phyloP scores from a whole-genome alignment of 495 filamentous ascomycete genomes.

The Tuber microsphaerosporum region DNA sequence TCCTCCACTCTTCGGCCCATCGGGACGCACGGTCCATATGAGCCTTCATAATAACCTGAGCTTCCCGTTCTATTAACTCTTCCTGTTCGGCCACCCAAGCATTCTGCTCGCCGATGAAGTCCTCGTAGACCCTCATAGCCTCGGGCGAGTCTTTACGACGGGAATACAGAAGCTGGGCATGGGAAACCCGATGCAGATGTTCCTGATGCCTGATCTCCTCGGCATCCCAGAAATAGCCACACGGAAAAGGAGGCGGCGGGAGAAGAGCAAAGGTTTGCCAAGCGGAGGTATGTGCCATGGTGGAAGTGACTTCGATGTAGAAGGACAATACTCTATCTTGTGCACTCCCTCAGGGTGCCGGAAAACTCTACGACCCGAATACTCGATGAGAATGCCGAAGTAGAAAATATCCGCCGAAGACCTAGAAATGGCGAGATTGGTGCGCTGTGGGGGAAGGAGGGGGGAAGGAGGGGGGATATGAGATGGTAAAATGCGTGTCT shows the following conservation, averaged over 20 bases:
- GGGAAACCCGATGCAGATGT: constrained; percentile 29
- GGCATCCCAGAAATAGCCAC: constrained; percentile 30
- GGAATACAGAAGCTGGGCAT: constrained; percentile 30
- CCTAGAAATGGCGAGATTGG: neutral
- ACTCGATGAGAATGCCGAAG: neutral
- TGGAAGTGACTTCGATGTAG: neutral
- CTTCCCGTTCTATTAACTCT: constrained; percentile 21
- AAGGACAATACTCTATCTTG: neutral
- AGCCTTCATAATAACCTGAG: constrained; percentile 14
- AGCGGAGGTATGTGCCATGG: neutral
- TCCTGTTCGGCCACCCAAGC: constrained; percentile 30
- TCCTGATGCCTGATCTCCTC: constrained; percentile 32
- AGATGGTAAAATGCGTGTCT: neutral
- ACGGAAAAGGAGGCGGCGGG: neutral
- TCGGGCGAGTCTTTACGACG: constrained; percentile 27
- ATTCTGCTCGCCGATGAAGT: constrained; percentile 28
- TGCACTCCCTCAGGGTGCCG: too few relatives aligned
- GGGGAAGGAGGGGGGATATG: neutral
- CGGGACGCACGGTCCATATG: constrained; percentile 23
- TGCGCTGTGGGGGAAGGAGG: neutral
- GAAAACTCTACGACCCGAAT: neutral
- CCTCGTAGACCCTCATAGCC: constrained; percentile 22
- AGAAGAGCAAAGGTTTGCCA: neutral
- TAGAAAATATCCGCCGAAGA: neutral
- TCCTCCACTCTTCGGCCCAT: constrained; percentile 32